A percentile compares a stretch with the other conserved stretches of the same genome.
Evolutionary conservation across 2,329 filamentous ascomycete genomes (phyloP).

Genomic region (Colletotrichum sp.): DNA sequence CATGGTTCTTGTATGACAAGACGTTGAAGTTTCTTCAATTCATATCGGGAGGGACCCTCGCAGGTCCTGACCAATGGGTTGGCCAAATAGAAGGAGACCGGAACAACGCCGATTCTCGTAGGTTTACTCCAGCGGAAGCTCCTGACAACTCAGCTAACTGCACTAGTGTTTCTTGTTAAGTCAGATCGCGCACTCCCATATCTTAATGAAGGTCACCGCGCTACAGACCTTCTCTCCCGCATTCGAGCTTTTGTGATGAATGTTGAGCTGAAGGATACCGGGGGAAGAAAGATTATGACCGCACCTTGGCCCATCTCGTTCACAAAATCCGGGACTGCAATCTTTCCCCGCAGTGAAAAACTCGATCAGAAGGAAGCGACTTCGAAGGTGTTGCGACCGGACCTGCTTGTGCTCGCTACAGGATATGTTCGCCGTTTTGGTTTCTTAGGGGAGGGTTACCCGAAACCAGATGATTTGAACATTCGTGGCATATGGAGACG

Average conservation of each 20-base stretch:
- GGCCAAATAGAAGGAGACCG: constrained; percentile 44
- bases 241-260: constrained; percentile 43
- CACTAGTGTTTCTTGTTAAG: constrained; percentile 49
- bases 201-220: constrained; percentile 40
- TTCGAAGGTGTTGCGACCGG: constrained; percentile 37
- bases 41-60: constrained; percentile 47
- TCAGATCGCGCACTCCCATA: constrained; percentile 48
- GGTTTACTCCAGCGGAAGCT: constrained; percentile 8
- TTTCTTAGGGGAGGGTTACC: constrained; percentile 44
- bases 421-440: constrained; percentile 48
- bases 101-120: constrained; percentile 38
- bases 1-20: constrained; percentile 51
- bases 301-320: constrained; percentile 47
- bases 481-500: constrained; percentile 58
- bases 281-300: constrained; percentile 46
- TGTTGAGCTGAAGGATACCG: constrained; percentile 41
- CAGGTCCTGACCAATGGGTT: constrained; percentile 55
- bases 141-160: neutral
- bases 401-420: constrained; percentile 51
- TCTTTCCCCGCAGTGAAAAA: constrained; percentile 35
- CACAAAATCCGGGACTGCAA: constrained; percentile 38
- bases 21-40: constrained; percentile 49
- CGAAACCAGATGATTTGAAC: constrained; percentile 50
- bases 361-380: constrained; percentile 31
- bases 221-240: constrained; percentile 34